These are phyloP conservation scores for Alliaria petiolata DNA, from an alignment of 345 rosid genomes.

Conservation along the genomic window DNA sequence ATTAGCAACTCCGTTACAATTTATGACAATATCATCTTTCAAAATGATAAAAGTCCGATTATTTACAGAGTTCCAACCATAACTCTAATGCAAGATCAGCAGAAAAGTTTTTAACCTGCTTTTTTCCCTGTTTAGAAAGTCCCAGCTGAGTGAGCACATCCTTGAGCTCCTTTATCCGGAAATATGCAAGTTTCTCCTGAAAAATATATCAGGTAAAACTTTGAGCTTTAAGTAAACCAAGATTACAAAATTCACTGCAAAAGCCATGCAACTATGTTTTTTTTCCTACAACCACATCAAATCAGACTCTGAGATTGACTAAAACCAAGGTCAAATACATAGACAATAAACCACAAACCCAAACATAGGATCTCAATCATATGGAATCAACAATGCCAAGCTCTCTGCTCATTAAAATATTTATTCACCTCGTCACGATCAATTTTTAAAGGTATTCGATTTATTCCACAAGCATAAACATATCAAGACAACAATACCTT, in stretches of 20 bases:
- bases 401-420: too few relatives aligned
- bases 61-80: background rate
- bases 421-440: background rate
- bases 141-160: slow-evolving; percentile 78
- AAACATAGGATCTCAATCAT: background rate
- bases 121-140: slow-evolving; percentile 95
- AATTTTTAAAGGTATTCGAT: background rate
- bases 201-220: background rate
- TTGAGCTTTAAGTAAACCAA: background rate
- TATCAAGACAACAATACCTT: slow-evolving; percentile 45
- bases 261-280: background rate
- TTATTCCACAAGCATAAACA: background rate
- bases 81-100: background rate
- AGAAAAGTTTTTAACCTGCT: slow-evolving; percentile 54
- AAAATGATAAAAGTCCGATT: background rate
- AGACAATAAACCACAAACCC: too few relatives aligned
- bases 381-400: too few relatives aligned
- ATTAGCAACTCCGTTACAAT: background rate
- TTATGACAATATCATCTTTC: background rate
- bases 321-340: background rate
- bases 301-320: background rate
- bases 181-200: slow-evolving; percentile 78
- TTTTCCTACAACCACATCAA: background rate
- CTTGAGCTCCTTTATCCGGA: slow-evolving; percentile 93
- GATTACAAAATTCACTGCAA: background rate